phyloP scores from a whole-genome alignment of 163 green algal genomes.

The Botryococcus braunii region DNA sequence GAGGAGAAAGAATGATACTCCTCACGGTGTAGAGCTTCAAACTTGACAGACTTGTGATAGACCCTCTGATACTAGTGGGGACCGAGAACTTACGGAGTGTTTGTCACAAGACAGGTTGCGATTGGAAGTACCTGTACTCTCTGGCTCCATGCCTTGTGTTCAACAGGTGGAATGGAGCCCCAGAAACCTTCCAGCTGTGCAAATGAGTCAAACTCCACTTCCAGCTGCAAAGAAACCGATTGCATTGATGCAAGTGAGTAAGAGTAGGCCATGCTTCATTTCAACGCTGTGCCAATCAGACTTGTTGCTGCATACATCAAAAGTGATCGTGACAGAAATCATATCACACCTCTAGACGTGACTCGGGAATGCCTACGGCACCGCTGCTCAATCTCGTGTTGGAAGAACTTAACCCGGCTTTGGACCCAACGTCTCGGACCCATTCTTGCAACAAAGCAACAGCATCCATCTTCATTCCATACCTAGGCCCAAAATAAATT shows the following conservation, averaged over 20 bases:
- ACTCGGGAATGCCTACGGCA: constrained; percentile 58
- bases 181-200: constrained; percentile 67
- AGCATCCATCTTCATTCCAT: constrained; percentile 55
- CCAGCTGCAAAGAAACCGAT: constrained; percentile 50
- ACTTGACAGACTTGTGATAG: no score
- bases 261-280: no score
- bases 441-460: constrained; percentile 64
- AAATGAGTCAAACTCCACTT: constrained; percentile 53
- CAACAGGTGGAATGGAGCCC: constrained; percentile 29
- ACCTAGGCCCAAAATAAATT: constrained; percentile 23
- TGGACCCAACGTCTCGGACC: constrained; percentile 49
- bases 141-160: constrained; percentile 51
- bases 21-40: no score
- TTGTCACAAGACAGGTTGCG: no score
- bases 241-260: no score
- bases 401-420: constrained; percentile 41
- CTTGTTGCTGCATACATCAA: no score
- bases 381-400: constrained; percentile 52
- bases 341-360: constrained; percentile 48
- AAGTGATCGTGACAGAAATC: neutral
- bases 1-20: no score
- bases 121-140: constrained; percentile 17
- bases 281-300: no score
- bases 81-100: no score
- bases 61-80: no score